A percentile compares a stretch with the other conserved stretches of the same genome.
Conservation (phyloP, 1,284 basidiomycete species). For the Porogramme epimiltina region DNA sequence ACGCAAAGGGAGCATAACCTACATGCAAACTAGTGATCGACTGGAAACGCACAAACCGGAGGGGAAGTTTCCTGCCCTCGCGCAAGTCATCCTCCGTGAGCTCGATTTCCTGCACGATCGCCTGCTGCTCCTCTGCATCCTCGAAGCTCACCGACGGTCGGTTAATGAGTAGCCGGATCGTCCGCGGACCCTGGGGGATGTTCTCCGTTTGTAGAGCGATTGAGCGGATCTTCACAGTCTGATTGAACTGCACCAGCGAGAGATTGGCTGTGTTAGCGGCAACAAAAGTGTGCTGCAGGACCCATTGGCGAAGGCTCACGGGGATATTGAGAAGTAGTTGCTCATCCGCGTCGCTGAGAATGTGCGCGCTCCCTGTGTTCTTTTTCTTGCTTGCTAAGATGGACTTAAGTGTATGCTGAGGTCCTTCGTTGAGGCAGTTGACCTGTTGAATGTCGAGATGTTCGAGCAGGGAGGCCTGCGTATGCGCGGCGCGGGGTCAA, state of each 20-base stretch:
- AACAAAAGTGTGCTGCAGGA: background rate
- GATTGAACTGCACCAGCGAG: slow-evolving; percentile 65
- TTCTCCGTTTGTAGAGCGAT: slow-evolving; percentile 60
- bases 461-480: slow-evolving; percentile 59
- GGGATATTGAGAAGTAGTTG: slow-evolving; percentile 73
- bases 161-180: slow-evolving; percentile 72
- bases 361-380: slow-evolving; percentile 50
- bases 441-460: slow-evolving; percentile 62
- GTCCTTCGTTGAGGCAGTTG: slow-evolving; percentile 78
- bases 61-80: slow-evolving; percentile 57
- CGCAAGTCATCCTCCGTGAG: slow-evolving; percentile 52
- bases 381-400: slow-evolving; percentile 53
- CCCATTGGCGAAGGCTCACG: slow-evolving; percentile 41
- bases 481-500: background rate
- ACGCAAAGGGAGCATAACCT: slow-evolving; percentile 29
- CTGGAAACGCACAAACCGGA: slow-evolving; percentile 83
- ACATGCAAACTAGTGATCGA: slow-evolving; percentile 74
- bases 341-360: slow-evolving; percentile 82
- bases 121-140: slow-evolving; percentile 56
- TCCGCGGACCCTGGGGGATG: slow-evolving; percentile 60
- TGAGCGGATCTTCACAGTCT: slow-evolving; percentile 74
- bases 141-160: slow-evolving; percentile 67
- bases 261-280: background rate
- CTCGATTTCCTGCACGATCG: slow-evolving; percentile 56
- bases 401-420: slow-evolving; percentile 58